phyloP scores from a whole-genome alignment of 2,329 filamentous ascomycete species.

The Aspergillus costaricaensis region DNA sequence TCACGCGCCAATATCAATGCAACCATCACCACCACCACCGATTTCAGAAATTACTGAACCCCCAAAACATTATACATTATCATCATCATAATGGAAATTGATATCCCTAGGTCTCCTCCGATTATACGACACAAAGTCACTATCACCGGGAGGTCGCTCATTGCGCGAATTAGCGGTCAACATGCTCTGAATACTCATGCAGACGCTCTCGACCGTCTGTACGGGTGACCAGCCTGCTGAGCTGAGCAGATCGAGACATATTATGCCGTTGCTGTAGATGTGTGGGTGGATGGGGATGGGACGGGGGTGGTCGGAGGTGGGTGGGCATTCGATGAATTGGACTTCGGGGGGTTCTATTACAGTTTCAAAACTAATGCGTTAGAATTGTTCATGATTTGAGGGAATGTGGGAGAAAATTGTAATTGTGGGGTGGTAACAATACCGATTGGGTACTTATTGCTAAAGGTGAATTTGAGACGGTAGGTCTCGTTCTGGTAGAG shows the following conservation, averaged over 20 bases:
- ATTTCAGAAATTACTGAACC: too few relatives aligned
- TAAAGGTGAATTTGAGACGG: slow-evolving; percentile 85
- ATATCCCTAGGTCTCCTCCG: slow-evolving; percentile 81
- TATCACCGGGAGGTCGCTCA: slow-evolving; percentile 86
- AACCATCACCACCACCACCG: background rate
- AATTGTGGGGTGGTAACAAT: slow-evolving; percentile 18
- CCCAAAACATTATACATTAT: slow-evolving; percentile 64
- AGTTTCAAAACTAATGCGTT: background rate
- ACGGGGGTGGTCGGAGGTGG: slow-evolving; percentile 44
- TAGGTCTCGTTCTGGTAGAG: slow-evolving; percentile 80
- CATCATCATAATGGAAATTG: slow-evolving; percentile 91
- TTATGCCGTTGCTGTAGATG: slow-evolving; percentile 98
- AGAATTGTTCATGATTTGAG: slow-evolving; percentile 14
- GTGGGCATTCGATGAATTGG: slow-evolving; percentile 69
- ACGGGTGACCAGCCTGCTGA: slow-evolving; percentile 91
- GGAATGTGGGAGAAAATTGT: background rate
- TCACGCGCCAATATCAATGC: background rate
- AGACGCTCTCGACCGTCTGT: slow-evolving; percentile 94
- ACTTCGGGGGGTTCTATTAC: slow-evolving; percentile 86
- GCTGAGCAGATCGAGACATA: slow-evolving; percentile 91
- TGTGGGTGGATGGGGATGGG: slow-evolving; percentile 92
- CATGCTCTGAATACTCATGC: slow-evolving; percentile 98
- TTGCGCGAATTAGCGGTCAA: slow-evolving; percentile 90
- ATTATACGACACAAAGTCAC: slow-evolving; percentile 82
- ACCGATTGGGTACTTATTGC: slow-evolving; percentile 86